Base-by-base conservation (phyloP, 208 protist genomes). In the Kentomonas sorsogonicus region DNA sequence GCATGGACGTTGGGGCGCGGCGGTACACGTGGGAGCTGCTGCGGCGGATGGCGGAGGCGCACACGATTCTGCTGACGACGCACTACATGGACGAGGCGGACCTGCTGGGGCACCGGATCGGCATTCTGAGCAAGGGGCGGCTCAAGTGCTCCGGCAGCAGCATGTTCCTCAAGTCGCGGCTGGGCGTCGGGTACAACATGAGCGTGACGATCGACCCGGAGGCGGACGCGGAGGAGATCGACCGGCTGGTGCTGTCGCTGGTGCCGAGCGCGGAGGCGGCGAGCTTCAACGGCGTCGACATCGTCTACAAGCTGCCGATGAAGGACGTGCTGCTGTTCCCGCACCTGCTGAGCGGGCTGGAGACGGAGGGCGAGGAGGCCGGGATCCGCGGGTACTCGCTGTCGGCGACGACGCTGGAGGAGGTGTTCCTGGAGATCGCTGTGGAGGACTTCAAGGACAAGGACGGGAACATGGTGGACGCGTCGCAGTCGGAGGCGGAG, bases 71-170 rank as follows among this genome's bases (percentile, higher is more conserved):
- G 18, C 60, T 91, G 33, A 86, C 74, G 46, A 96, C 93, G 23
- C 96, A 98, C 68, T 97, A 82, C 69, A 98, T 99, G 96, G 97
- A 99, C 60, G 98, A 99, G 72, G 98, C 98, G 0, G 97, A 99
- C 65, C 52, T 94, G 3, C 78, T 98, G 20, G 79, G 83, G 34
- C 67, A 96, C 64, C 71, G 72, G 25, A 94, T 98, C 59, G 94
- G 79, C 3, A 96, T 99, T 52, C 83, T 98, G 74, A 77, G 72
- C 43, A 40, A 75, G 40, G 86, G 86, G 5, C 33, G 60, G 1
- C 53, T 91, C 27, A 66, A 83, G 65, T 90, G 83, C 36, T 38
- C 66, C 3, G 83, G 83, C 22, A 77, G 60, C 25, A 74, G 63
- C 45, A 63, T 81, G 27, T 83, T 86, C 66, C 69, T 91, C 43